A percentile compares a stretch with the other conserved stretches of the same genome.
Evolutionary conservation across 805 yeast species (phyloP).

Genomic region (Maudiozyma barnettii): DNA sequence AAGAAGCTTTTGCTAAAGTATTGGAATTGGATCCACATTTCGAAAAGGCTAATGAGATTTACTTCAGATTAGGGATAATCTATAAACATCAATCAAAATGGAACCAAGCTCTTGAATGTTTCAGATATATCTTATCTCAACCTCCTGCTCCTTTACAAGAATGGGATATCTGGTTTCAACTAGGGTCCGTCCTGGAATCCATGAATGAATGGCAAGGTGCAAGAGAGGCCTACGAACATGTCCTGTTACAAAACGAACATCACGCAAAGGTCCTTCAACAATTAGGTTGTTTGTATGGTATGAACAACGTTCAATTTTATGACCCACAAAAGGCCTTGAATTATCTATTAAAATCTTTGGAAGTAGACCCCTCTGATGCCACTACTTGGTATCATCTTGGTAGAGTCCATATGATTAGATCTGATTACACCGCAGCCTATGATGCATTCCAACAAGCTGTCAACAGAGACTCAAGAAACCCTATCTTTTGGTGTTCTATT

Average conservation of each 20-base stretch:
- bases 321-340: conserved; percentile 78
- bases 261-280: conserved; percentile 96
- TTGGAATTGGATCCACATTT: conserved; percentile 92
- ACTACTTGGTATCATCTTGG: conserved; percentile 97
- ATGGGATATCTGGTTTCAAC: conserved; percentile 97
- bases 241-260: conserved; percentile 76
- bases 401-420: conserved; percentile 92
- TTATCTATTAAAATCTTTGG: conserved; percentile 77
- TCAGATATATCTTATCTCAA: conserved; percentile 77
- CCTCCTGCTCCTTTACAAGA: conserved; percentile 96
- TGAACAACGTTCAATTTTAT: conserved; percentile 48
- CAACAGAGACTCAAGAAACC: conserved; percentile 90
- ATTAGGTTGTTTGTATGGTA: conserved; percentile 85
- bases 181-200: conserved; percentile 91
- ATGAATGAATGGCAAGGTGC: conserved; percentile 88
- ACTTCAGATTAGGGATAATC: conserved; percentile 90
- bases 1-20: conserved; percentile 95
- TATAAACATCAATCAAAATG: conserved; percentile 90
- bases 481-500: conserved; percentile 94
- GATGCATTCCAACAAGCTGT: conserved; percentile 99
- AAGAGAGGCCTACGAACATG: conserved; percentile 90
- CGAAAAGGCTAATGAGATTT: conserved; percentile 92
- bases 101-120: conserved; percentile 84
- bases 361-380: conserved; percentile 83
- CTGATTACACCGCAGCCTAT: conserved; percentile 91